A percentile compares a stretch with the other conserved stretches of the same genome.
phyloP scores from a whole-genome alignment of 2,329 filamentous ascomycete genomes.

The Onygenales sp. region DNA sequence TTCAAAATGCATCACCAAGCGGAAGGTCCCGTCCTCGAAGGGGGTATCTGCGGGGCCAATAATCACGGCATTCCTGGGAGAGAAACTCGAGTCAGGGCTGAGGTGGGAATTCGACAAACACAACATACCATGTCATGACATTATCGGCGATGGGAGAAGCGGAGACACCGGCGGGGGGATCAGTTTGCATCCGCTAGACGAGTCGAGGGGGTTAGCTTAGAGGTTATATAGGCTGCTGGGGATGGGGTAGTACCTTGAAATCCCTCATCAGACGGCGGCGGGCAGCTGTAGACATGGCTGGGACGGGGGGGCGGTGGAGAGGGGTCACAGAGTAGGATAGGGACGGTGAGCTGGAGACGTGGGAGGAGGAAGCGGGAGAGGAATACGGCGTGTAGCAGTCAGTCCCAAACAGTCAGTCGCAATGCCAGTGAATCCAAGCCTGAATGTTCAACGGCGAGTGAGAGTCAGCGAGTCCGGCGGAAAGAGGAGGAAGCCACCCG shows the following conservation, averaged over 20 bases:
- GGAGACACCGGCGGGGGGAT: constrained; percentile 92
- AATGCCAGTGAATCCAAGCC: too few relatives aligned
- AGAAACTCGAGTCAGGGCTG: neutral
- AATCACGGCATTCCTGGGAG: constrained; percentile 85
- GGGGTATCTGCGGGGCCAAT: constrained; percentile 95
- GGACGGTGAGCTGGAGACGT: neutral
- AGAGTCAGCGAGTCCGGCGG: too few relatives aligned
- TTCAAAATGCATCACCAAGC: constrained; percentile 97
- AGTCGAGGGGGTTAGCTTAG: neutral
- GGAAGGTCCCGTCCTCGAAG: constrained; percentile 96
- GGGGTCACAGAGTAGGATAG: too few relatives aligned
- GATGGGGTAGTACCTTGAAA: constrained; percentile 64
- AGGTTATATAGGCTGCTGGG: too few relatives aligned
- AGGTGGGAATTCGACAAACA: neutral
- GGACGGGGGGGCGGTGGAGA: neutral
- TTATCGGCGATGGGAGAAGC: constrained; percentile 93
- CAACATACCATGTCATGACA: constrained; percentile 82
- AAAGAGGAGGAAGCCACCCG: too few relatives aligned
- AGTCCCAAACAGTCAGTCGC: too few relatives aligned
- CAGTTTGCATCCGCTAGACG: constrained; percentile 90
- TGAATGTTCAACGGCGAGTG: too few relatives aligned
- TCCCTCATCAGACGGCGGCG: constrained; percentile 96
- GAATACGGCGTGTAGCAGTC: too few relatives aligned
- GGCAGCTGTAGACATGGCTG: constrained; percentile 79
- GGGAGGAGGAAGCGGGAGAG: neutral